Percentiles rank a stretch among this genome's conserved stretches.
Evolutionary conservation across 495 filamentous ascomycete species (phyloP).

Genomic region (Aspergillus saccharolyticus): DNA sequence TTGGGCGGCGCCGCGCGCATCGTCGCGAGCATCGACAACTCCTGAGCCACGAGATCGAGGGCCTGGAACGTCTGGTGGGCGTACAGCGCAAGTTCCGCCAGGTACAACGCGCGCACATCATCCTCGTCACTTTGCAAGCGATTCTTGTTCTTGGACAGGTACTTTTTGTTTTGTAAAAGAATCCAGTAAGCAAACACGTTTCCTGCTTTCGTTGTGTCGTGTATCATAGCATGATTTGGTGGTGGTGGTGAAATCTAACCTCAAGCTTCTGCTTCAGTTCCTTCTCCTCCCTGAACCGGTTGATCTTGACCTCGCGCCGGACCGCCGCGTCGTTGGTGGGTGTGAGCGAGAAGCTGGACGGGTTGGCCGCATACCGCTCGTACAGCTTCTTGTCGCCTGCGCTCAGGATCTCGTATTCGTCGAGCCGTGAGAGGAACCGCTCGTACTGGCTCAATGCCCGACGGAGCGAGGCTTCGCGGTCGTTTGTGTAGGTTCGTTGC

Average conservation of each 20-base stretch:
- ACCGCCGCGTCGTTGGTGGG: slow-evolving; percentile 64
- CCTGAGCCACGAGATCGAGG: slow-evolving; percentile 76
- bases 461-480: slow-evolving; percentile 60
- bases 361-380: slow-evolving; percentile 61
- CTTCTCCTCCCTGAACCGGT: slow-evolving; percentile 79
- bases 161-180: slow-evolving; percentile 31
- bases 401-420: slow-evolving; percentile 71
- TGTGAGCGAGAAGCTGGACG: slow-evolving; percentile 62
- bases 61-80: slow-evolving; percentile 78
- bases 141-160: slow-evolving; percentile 55
- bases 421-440: slow-evolving; percentile 66
- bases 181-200: slow-evolving; percentile 21
- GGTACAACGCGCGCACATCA: slow-evolving; percentile 68
- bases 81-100: slow-evolving; percentile 65
- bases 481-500: slow-evolving; percentile 46
- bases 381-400: slow-evolving; percentile 64
- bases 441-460: slow-evolving; percentile 66
- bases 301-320: slow-evolving; percentile 77
- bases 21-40: slow-evolving; percentile 73
- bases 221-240: background rate
- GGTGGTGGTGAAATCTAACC: slow-evolving; percentile 40
- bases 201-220: background rate
- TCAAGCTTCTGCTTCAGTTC: slow-evolving; percentile 79
- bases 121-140: slow-evolving; percentile 69
- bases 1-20: slow-evolving; percentile 49